Evolutionary conservation across 2,329 filamentous ascomycete genomes (phyloP).

Genomic region (Domatiomyces globalis): DNA sequence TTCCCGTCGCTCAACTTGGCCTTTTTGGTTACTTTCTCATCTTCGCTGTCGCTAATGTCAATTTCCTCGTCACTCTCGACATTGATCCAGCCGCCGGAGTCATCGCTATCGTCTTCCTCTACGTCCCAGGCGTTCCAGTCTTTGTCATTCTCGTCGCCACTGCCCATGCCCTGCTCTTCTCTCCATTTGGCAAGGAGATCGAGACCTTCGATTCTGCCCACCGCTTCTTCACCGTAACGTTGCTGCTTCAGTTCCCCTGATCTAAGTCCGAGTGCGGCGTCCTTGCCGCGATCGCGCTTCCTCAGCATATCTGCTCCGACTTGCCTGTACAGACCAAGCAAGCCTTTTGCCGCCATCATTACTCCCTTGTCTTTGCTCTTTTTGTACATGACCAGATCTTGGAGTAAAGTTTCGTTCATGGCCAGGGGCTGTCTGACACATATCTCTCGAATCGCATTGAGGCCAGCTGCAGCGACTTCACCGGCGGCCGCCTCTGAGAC

Average conservation of each 20-base stretch:
- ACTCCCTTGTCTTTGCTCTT: conserved; percentile 98
- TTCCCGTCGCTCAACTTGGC: conserved; percentile 37
- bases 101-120: conserved; percentile 47
- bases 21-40: conserved; percentile 58
- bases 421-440: conserved; percentile 86
- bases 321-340: conserved; percentile 81
- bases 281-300: conserved; percentile 82
- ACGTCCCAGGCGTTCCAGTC: conserved; percentile 47
- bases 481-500: conserved; percentile 85
- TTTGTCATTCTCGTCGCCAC: conserved; percentile 48
- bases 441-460: conserved; percentile 90
- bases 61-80: conserved; percentile 72
- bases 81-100: conserved; percentile 85
- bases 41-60: conserved; percentile 56
- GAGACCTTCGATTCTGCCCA: conserved; percentile 76
- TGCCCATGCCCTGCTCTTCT: conserved; percentile 65
- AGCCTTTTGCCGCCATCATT: conserved; percentile 94
- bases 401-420: conserved; percentile 88
- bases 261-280: conserved; percentile 69
- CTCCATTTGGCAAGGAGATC: conserved; percentile 90
- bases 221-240: conserved; percentile 68
- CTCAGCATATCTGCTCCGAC: conserved; percentile 78
- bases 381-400: conserved; percentile 88
- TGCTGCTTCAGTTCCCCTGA: conserved; percentile 60
- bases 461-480: conserved; percentile 78